A percentile compares a stretch with the other conserved stretches of the same genome.
phyloP scores from a whole-genome alignment of 1,284 basidiomycete genomes.

The Marasmius fiardii region DNA sequence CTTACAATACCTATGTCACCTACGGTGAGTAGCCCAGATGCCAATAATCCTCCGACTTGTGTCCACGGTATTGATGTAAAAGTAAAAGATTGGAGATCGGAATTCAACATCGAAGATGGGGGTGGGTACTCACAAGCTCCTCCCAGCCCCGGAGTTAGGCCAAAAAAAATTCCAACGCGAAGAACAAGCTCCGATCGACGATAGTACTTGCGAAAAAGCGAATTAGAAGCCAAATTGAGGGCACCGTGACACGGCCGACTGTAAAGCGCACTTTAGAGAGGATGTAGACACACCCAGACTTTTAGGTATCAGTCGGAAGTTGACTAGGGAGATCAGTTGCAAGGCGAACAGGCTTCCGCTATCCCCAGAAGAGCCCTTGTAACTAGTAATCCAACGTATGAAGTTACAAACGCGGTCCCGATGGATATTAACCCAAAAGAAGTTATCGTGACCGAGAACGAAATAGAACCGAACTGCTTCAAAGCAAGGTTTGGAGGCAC shows the following conservation, averaged over 20 bases:
- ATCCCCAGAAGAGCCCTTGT: constrained; percentile 45
- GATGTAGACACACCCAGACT: background rate
- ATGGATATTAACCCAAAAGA: constrained; percentile 38
- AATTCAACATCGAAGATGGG: background rate
- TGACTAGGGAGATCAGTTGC: constrained; percentile 19
- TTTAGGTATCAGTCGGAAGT: too few relatives aligned
- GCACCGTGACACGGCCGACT: too few relatives aligned
- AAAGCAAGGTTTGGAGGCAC: constrained; percentile 41
- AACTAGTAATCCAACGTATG: constrained; percentile 35
- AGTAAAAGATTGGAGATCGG: background rate
- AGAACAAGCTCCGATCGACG: constrained; percentile 37
- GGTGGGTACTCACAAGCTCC: constrained; percentile 37
- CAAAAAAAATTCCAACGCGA: constrained; percentile 43
- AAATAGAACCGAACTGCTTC: constrained; percentile 37
- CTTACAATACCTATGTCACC: constrained; percentile 30
- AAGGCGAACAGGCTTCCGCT: constrained; percentile 50
- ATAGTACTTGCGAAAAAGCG: too few relatives aligned
- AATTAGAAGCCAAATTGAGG: too few relatives aligned
- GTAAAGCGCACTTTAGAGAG: too few relatives aligned
- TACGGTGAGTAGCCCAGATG: constrained; percentile 34
- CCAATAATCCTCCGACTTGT: constrained; percentile 40
- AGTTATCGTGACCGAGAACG: constrained; percentile 35
- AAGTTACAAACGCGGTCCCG: constrained; percentile 41
- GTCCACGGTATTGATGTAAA: too few relatives aligned
- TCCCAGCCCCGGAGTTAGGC: constrained; percentile 36